phyloP scores from a whole-genome alignment of 139 green algal genomes.

The Trebouxia sp. region DNA sequence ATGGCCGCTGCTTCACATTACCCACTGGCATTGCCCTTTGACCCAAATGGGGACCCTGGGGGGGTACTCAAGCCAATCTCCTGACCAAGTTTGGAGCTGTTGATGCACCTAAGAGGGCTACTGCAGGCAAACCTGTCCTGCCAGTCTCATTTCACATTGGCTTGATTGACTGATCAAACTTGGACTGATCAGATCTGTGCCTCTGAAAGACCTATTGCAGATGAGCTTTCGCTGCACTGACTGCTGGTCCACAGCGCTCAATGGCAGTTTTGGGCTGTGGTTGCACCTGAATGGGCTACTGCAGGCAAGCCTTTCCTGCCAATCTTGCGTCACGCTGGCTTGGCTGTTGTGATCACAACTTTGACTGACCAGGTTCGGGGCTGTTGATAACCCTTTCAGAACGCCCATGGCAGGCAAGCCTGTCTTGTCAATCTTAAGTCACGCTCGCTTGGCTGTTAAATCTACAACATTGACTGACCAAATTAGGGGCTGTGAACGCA shows the following conservation, averaged over 20 bases:
- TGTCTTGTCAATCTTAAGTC: not conserved
- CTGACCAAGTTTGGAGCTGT: constrained; percentile 13
- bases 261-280: constrained; percentile 16
- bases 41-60: not conserved
- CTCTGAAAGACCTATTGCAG: too few species aligned
- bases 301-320: not conserved
- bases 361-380: constrained; percentile 5
- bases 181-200: too few species aligned
- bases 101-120: not conserved
- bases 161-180: too few species aligned
- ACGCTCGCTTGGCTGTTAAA: too few species aligned
- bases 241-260: too few species aligned
- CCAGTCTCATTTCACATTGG: not conserved
- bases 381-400: not conserved
- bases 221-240: too few species aligned
- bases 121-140: not conserved
- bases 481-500: too few species aligned
- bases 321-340: not conserved
- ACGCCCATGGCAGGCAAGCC: not conserved
- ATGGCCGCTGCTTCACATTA: too few species aligned
- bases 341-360: too few species aligned
- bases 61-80: not conserved
- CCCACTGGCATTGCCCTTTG: too few species aligned
- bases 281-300: not conserved
- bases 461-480: too few species aligned